Evolutionary conservation across 2,329 filamentous ascomycete species (phyloP), one percentile per base, ranked within the genome.

Genomic region (Bipolaris bicolor): DNA sequence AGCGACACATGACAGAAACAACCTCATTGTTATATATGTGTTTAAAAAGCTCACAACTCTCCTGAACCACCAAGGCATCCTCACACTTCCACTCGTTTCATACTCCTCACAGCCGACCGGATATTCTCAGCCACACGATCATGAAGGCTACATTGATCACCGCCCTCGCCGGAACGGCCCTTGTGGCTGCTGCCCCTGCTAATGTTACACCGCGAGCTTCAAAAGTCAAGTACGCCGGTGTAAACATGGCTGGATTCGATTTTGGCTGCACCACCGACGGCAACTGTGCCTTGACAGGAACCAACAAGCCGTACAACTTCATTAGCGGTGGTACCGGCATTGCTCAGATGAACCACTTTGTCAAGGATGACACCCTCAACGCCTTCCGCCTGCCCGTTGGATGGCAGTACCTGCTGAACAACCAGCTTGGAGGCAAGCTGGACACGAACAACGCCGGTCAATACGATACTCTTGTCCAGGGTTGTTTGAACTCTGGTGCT

Each of bases 321-420:
- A 61, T 69, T n/a, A 33, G 36, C 6, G 52, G 48, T 15, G 57
- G 59, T 41, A 73, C 76, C 49, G 83, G 81, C 10, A 73, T 77
- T 3, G 77, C 69, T 3, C 83, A 86, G 65, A 85, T 86, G 79
- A 75, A 82, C 52, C 85, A 87, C 64, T 87, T 86, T 61, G 76
- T 81, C 51, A 78, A 78, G 13, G 79, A 83, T 43, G 80, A 84
- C 64, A 77, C 79, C 46, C 75, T 87, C 51, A 87, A 86, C 66
- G 75, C 84, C 36, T 83, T 86, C 71, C 81, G 85, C 36, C 76
- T 88, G 7, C 84, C 84, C 0, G 80, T 85, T 0, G 78, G 79
- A 15, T 88, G 86, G 86, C 85, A 88, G 64, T 87, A 81, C 63
- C 79, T 88, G n/a, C 76, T 82, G 55, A 82, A 82, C 63, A 79